Percentiles rank a stretch among this genome's conserved stretches.
Evolutionary conservation across 2,329 filamentous ascomycete genomes (phyloP).

Genomic region (Cladosporium sp.): DNA sequence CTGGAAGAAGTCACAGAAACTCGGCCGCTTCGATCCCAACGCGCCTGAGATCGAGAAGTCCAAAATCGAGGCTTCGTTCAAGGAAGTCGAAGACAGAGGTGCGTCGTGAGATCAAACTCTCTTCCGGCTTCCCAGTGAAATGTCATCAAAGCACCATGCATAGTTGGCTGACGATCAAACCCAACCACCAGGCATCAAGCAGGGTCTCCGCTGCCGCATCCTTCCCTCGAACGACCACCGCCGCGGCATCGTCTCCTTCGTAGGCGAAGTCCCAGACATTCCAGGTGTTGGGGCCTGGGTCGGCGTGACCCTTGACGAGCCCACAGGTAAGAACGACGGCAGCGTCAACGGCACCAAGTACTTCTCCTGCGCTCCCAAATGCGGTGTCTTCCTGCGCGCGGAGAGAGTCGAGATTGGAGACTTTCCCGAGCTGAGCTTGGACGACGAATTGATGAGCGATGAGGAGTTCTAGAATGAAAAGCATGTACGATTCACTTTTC

Average conservation of each 20-base stretch:
- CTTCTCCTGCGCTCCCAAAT: constrained; percentile 69
- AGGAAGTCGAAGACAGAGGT: constrained; percentile 70
- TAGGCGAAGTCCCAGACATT: constrained; percentile 75
- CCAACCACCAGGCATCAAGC: constrained; percentile 39
- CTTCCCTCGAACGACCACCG: constrained; percentile 65
- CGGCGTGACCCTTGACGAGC: constrained; percentile 73
- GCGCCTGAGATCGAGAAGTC: constrained; percentile 73
- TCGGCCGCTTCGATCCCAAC: constrained; percentile 92
- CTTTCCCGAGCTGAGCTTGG: constrained; percentile 55
- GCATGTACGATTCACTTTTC: background rate
- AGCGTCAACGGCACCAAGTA: constrained; percentile 67
- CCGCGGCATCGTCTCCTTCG: constrained; percentile 69
- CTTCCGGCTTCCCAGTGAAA: background rate
- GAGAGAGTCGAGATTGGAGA: constrained; percentile 78
- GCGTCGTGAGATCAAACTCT: constrained; percentile 37
- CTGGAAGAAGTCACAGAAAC: constrained; percentile 92
- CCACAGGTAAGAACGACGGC: constrained; percentile 81
- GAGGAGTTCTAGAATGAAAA: constrained; percentile 58
- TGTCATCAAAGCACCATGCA: background rate
- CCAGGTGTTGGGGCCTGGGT: constrained; percentile 68
- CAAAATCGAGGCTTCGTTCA: constrained; percentile 67
- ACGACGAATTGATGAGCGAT: constrained; percentile 62
- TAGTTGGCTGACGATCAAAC: background rate
- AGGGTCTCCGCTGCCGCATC: constrained; percentile 48
- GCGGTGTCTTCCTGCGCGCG: constrained; percentile 76